These are phyloP conservation scores for Fomitopsis palustris DNA, from an alignment of 1,284 basidiomycete genomes.

Conservation along the genomic window DNA sequence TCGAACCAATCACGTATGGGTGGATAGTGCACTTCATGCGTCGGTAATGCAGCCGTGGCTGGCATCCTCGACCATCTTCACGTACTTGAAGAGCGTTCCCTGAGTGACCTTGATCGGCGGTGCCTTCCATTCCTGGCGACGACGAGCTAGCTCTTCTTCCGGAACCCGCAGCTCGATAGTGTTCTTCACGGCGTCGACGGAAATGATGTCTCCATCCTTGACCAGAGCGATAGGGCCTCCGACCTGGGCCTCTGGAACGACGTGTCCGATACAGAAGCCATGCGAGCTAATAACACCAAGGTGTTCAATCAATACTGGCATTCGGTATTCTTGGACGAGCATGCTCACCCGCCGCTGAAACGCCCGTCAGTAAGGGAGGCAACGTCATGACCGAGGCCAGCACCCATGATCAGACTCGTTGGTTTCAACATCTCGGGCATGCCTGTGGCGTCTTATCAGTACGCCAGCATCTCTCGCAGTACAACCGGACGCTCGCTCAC, in stretches of 20 bases:
- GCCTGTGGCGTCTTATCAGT: conserved; percentile 37
- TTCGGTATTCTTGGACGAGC: background rate
- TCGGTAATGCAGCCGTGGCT: conserved; percentile 89
- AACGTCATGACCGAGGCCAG: conserved; percentile 87
- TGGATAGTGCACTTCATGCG: conserved; percentile 34
- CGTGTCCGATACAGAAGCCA: conserved; percentile 90
- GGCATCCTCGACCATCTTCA: conserved; percentile 82
- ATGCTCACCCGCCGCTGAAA: conserved; percentile 84
- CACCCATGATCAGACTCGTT: conserved; percentile 88
- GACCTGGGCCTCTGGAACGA: conserved; percentile 86
- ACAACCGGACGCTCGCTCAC: conserved; percentile 34
- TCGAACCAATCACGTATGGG: background rate
- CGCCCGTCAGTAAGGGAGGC: conserved; percentile 92
- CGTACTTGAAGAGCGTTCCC: conserved; percentile 88
- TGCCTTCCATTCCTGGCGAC: conserved; percentile 71
- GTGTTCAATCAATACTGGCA: conserved; percentile 7
- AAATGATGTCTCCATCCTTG: conserved; percentile 82
- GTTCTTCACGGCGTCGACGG: conserved; percentile 84
- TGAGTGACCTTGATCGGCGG: conserved; percentile 82
- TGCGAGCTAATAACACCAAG: conserved; percentile 53
- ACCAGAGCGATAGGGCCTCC: conserved; percentile 92
- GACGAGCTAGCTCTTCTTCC: conserved; percentile 65
- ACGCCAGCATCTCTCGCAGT: background rate
- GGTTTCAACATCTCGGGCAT: conserved; percentile 97
- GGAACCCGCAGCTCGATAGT: conserved; percentile 73